Evolutionary conservation across 345 rosid genomes (phyloP).

Genomic region (Melaleuca quinquenervia): DNA sequence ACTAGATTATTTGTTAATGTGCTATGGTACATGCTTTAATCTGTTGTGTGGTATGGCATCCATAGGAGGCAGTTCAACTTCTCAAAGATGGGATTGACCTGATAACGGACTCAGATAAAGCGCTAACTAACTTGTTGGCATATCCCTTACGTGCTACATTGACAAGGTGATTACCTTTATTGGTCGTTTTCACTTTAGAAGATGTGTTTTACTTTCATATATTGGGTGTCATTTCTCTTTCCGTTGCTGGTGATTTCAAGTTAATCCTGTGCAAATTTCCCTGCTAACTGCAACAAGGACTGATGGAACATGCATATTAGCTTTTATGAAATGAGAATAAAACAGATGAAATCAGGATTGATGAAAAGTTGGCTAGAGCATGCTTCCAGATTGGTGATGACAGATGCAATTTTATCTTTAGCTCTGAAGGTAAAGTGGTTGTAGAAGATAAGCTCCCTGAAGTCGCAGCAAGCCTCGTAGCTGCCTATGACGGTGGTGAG

Average conservation of each 20-base stretch:
- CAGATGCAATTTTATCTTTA: not conserved
- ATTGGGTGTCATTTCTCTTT: not conserved
- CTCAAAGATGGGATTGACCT: constrained; percentile 95
- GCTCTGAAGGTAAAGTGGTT: constrained; percentile 56
- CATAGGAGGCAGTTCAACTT: constrained; percentile 78
- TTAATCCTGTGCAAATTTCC: not conserved
- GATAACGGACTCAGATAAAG: constrained; percentile 83
- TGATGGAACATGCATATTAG: not conserved
- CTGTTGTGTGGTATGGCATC: constrained; percentile 2
- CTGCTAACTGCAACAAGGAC: not conserved
- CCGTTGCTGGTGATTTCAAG: not conserved
- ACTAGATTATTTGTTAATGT: not conserved
- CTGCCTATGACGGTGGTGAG: constrained; percentile 85
- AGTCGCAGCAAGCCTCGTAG: constrained; percentile 52
- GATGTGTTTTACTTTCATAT: not conserved
- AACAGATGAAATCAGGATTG: not conserved
- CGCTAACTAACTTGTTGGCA: constrained; percentile 61
- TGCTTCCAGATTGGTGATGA: not conserved
- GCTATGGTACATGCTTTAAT: not conserved
- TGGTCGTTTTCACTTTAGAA: not conserved
- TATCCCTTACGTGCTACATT: constrained; percentile 70
- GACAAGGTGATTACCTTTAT: constrained; percentile 35
- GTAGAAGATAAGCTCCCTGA: constrained; percentile 70
- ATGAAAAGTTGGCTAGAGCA: not conserved
- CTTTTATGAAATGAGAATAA: not conserved